Percentiles rank a stretch among this genome's conserved stretches.
Evolutionary conservation across 352 stramenopile species (phyloP).

Genomic region (Saprolegnia parasitica): DNA sequence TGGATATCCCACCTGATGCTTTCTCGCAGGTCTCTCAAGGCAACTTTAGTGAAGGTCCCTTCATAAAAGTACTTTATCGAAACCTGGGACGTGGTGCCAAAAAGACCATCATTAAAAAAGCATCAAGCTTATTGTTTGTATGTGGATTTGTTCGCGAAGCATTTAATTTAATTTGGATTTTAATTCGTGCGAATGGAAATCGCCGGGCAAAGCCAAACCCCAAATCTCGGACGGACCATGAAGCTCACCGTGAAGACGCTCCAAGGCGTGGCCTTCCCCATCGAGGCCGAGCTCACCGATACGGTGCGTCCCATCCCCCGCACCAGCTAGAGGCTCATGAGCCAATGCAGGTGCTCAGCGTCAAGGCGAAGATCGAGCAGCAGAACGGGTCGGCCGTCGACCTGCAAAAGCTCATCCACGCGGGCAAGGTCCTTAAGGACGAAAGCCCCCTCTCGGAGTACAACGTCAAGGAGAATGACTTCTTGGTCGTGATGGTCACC

Average conservation of each 20-base stretch:
- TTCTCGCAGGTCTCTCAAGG: not conserved
- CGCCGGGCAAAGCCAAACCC: not conserved
- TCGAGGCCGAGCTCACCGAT: constrained; percentile 68
- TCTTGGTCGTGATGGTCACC: constrained; percentile 84
- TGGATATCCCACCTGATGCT: too few species aligned
- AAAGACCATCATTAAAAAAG: constrained; percentile 2
- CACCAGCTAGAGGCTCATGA: too few species aligned
- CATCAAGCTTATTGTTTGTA: too few species aligned
- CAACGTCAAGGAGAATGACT: constrained; percentile 85
- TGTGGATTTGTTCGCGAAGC: not conserved
- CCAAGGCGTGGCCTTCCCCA: constrained; percentile 72
- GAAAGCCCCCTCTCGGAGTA: constrained; percentile 75
- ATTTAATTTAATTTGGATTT: too few species aligned
- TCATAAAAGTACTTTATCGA: not conserved
- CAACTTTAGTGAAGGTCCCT: not conserved
- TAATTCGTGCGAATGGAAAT: constrained; percentile 2
- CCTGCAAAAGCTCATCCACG: constrained; percentile 84
- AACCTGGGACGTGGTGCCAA: constrained; percentile 5
- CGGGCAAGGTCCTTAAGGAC: constrained; percentile 85
- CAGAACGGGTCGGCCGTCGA: constrained; percentile 61
- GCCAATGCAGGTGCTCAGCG: constrained; percentile 50
- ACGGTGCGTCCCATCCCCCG: constrained; percentile 44
- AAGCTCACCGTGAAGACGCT: constrained; percentile 87
- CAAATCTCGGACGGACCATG: constrained; percentile 41
- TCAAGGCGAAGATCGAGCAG: constrained; percentile 79